Conservation (phyloP, 208 protist species). For the Leishmania tropica region DNA sequence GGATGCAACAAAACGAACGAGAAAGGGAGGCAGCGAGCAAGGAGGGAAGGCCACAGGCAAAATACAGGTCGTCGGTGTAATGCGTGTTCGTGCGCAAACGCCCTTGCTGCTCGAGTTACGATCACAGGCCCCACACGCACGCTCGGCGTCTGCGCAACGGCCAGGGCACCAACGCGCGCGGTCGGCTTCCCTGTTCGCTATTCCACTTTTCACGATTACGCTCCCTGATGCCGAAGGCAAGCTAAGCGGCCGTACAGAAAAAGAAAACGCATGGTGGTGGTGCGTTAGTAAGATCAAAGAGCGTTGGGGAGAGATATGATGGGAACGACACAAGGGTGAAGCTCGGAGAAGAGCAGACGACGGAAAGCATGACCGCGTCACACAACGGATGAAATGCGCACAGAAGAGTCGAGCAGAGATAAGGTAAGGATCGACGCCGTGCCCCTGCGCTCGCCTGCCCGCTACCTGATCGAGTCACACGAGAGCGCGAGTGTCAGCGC, state of each 20-base stretch:
- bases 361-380: neutral
- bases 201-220: neutral
- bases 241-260: neutral
- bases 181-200: neutral
- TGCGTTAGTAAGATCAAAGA: neutral
- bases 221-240: neutral
- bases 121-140: conserved; percentile 2
- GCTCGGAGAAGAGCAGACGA: neutral
- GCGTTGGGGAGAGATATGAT: neutral
- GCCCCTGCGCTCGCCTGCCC: neutral
- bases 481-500: neutral
- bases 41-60: neutral
- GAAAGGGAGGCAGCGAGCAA: neutral
- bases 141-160: neutral
- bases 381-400: neutral
- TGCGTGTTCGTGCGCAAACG: neutral
- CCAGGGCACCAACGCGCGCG: neutral
- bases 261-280: neutral
- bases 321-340: neutral
- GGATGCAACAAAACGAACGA: neutral
- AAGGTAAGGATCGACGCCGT: no score
- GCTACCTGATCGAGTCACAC: neutral
- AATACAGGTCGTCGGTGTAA: neutral
- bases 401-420: neutral
- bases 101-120: neutral